Conservation (phyloP, 2,329 filamentous ascomycete species). For the Aureobasidium subglaciale region DNA sequence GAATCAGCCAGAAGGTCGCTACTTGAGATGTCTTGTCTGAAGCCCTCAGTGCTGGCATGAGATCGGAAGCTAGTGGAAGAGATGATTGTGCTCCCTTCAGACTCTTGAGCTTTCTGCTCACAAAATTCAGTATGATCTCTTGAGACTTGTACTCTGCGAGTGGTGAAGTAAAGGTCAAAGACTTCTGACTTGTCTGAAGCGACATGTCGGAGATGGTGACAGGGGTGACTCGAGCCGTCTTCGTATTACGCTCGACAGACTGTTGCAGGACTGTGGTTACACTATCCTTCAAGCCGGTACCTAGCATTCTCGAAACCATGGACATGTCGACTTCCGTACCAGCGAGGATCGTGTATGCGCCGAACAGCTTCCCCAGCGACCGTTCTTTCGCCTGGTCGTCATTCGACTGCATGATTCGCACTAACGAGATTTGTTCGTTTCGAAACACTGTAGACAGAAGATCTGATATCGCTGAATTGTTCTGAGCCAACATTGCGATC, state of each 20-base stretch:
- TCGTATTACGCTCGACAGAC: background rate
- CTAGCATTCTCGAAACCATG: conserved; percentile 60
- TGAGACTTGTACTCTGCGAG: conserved; percentile 25
- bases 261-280: conserved; percentile 45
- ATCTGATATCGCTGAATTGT: conserved; percentile 56
- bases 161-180: conserved; percentile 21
- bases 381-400: conserved; percentile 72
- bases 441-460: conserved; percentile 65
- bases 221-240: conserved; percentile 14
- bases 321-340: conserved; percentile 57
- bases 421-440: conserved; percentile 73
- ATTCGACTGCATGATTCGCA: conserved; percentile 73
- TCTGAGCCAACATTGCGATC: conserved; percentile 55
- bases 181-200: background rate
- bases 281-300: conserved; percentile 66
- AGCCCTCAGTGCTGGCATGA: conserved; percentile 57
- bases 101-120: conserved; percentile 17
- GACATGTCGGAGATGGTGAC: conserved; percentile 21
- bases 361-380: conserved; percentile 68
- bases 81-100: background rate
- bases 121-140: conserved; percentile 20
- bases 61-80: conserved; percentile 43
- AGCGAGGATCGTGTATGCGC: conserved; percentile 60
- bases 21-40: conserved; percentile 54
- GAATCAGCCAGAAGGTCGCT: conserved; percentile 72